Percentiles rank a stretch among this genome's conserved stretches.
Evolutionary conservation across 2,329 filamentous ascomycete species (phyloP).

Genomic region (Sordariomycetes sp.): DNA sequence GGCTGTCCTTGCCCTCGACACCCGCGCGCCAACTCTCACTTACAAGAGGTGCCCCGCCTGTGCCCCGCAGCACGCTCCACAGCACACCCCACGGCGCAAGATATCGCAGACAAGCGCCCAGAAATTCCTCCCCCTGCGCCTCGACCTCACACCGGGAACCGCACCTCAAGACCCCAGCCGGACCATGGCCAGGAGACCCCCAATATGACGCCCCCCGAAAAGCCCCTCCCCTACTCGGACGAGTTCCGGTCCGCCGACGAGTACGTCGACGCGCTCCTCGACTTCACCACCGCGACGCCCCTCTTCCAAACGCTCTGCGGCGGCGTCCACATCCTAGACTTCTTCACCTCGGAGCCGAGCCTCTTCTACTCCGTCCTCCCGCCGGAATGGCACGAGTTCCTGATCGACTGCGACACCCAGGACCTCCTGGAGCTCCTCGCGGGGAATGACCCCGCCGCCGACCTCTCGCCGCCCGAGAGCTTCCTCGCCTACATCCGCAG

Average conservation of each 20-base stretch:
- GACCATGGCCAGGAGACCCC: neutral
- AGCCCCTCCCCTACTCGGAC: constrained; percentile 53
- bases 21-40: too few relatives aligned
- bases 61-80: too few relatives aligned
- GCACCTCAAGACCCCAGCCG: neutral
- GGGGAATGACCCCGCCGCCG: constrained; percentile 52
- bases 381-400: constrained; percentile 68
- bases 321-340: constrained; percentile 93
- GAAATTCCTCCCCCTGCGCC: too few relatives aligned
- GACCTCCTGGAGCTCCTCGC: constrained; percentile 70
- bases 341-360: constrained; percentile 76
- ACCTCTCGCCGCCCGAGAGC: constrained; percentile 26
- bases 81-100: too few relatives aligned
- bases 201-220: constrained; percentile 29
- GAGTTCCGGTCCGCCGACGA: constrained; percentile 59
- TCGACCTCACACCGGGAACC: neutral
- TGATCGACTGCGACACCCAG: constrained; percentile 58
- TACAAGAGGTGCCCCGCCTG: too few relatives aligned
- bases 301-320: constrained; percentile 84
- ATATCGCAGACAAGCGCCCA: too few relatives aligned
- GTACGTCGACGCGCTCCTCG: constrained; percentile 66
- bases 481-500: constrained; percentile 60
- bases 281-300: constrained; percentile 61
- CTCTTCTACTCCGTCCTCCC: constrained; percentile 70
- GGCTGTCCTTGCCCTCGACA: too few relatives aligned